These are phyloP conservation scores for Lanmaoa pseudosensibilis DNA, from an alignment of 768 basidiomycete species.

Conservation along the genomic window DNA sequence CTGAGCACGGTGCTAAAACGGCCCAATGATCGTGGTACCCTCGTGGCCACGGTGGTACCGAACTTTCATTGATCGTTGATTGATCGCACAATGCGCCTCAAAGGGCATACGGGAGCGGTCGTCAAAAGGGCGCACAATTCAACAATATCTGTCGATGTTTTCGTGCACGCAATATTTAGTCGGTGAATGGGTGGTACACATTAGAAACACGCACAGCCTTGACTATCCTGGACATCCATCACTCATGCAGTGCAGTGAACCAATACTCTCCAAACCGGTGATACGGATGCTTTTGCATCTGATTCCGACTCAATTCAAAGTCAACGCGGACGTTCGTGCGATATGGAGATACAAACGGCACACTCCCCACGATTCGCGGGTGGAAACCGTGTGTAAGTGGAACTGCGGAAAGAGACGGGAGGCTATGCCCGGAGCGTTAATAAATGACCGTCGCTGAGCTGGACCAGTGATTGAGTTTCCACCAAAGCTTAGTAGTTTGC, in stretches of 20 bases:
- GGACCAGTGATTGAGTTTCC: slow-evolving; percentile 12
- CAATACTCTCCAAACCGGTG: background rate
- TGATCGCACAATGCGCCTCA: slow-evolving; percentile 3
- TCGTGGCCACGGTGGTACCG: slow-evolving; percentile 14
- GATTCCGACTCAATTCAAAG: background rate
- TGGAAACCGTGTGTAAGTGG: background rate
- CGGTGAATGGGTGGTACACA: background rate
- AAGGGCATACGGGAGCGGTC: background rate
- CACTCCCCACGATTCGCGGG: slow-evolving; percentile 1
- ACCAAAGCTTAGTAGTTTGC: background rate
- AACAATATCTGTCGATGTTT: background rate
- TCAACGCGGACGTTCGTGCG: background rate
- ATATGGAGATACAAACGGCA: background rate
- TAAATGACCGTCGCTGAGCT: slow-evolving; percentile 15
- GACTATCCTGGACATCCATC: slow-evolving; percentile 1
- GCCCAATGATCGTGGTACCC: slow-evolving; percentile 3
- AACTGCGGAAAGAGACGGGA: background rate
- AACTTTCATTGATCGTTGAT: slow-evolving; percentile 13
- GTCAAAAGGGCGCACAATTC: too few relatives aligned
- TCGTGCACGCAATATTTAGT: background rate
- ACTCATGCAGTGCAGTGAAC: slow-evolving; percentile 6
- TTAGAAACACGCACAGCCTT: slow-evolving; percentile 9
- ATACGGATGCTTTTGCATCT: background rate
- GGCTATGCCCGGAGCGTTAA: slow-evolving; percentile 6
- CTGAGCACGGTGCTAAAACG: background rate